phyloP scores from a whole-genome alignment of 2,329 filamentous ascomycete species.

The Neospermospora avenae region DNA sequence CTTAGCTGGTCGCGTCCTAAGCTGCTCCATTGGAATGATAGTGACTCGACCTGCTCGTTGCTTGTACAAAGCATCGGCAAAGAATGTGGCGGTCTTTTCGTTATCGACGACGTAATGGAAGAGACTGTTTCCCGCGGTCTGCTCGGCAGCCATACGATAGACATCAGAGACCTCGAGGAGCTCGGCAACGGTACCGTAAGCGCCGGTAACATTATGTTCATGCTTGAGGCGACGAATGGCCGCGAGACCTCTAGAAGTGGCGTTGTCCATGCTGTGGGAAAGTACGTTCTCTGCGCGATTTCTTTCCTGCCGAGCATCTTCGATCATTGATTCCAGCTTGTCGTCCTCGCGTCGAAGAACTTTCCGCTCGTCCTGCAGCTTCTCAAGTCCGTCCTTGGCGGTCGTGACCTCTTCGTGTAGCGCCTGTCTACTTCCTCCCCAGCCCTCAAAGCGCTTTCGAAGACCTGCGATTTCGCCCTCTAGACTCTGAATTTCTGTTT shows the following conservation, averaged over 20 bases:
- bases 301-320: constrained; percentile 72
- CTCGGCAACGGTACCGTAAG: constrained; percentile 90
- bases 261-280: constrained; percentile 82
- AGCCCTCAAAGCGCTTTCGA: constrained; percentile 71
- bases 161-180: constrained; percentile 82
- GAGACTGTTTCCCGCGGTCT: constrained; percentile 85
- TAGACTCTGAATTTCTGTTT: constrained; percentile 66
- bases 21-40: constrained; percentile 86
- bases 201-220: constrained; percentile 75
- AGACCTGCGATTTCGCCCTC: constrained; percentile 71
- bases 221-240: constrained; percentile 79
- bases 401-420: constrained; percentile 71
- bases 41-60: constrained; percentile 84
- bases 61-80: constrained; percentile 76
- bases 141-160: constrained; percentile 86
- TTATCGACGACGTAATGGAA: constrained; percentile 97
- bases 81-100: constrained; percentile 77
- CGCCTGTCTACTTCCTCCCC: constrained; percentile 68
- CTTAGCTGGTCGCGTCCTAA: constrained; percentile 68
- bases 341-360: constrained; percentile 85
- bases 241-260: constrained; percentile 82
- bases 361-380: constrained; percentile 81
- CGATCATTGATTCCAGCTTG: constrained; percentile 74
- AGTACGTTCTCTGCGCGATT: constrained; percentile 74
- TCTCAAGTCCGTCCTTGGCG: constrained; percentile 75